Percentiles rank a stretch among this genome's conserved stretches.
These are phyloP conservation scores for Allium fistulosum DNA, from an alignment of 106 monocot species.

Conservation along the genomic window DNA sequence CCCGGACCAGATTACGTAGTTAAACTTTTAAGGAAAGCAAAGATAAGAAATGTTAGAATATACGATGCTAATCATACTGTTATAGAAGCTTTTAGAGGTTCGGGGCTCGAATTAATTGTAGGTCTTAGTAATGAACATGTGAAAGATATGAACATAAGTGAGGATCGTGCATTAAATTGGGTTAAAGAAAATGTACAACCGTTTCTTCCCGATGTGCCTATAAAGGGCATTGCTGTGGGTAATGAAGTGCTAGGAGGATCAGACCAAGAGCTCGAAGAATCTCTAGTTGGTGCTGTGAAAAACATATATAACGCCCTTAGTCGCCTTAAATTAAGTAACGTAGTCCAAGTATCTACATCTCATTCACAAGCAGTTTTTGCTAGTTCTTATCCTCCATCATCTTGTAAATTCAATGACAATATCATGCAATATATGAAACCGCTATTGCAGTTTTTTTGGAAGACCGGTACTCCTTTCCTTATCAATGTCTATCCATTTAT, in stretches of 20 bases:
- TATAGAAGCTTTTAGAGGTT: constrained; percentile 67
- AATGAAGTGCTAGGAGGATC: constrained; percentile 73
- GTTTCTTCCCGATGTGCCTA: constrained; percentile 56
- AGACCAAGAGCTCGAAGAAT: constrained; percentile 48
- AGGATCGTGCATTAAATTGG: constrained; percentile 59
- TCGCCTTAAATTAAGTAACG: constrained; percentile 37
- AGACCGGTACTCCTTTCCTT: constrained; percentile 52
- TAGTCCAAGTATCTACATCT: constrained; percentile 62
- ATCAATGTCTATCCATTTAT: constrained; percentile 83
- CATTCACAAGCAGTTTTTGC: constrained; percentile 79
- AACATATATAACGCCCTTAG: constrained; percentile 58
- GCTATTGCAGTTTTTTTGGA: constrained; percentile 55
- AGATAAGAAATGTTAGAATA: constrained; percentile 81
- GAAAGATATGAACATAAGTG: constrained; percentile 54
- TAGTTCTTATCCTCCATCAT: constrained; percentile 78
- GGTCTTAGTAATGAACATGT: constrained; percentile 44
- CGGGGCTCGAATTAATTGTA: constrained; percentile 66
- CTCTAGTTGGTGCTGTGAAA: constrained; percentile 55
- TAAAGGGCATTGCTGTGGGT: constrained; percentile 70
- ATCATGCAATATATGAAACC: constrained; percentile 60
- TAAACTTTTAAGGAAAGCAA: constrained; percentile 54
- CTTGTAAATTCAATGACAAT: constrained; percentile 51
- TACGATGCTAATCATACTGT: constrained; percentile 74
- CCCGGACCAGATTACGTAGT: constrained; percentile 70
- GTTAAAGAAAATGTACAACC: constrained; percentile 79